Conservation (phyloP, 1,284 basidiomycete species). For the Apiotrichum porosum region DNA sequence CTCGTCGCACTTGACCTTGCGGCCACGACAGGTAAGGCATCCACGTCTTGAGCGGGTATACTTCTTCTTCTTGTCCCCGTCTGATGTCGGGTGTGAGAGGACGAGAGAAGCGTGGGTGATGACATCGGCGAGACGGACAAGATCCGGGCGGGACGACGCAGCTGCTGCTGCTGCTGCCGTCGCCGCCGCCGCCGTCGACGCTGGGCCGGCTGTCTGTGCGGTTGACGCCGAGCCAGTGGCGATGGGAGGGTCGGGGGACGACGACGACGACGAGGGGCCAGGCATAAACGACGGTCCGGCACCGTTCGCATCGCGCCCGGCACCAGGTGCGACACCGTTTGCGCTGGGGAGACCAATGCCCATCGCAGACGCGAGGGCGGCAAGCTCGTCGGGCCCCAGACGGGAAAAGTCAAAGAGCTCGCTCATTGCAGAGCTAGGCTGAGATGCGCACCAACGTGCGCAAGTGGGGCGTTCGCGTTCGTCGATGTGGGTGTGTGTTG, state of each 20-base stretch:
- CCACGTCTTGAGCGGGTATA: slow-evolving; percentile 6
- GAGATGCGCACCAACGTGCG: too few species aligned
- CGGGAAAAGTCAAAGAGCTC: slow-evolving; percentile 3
- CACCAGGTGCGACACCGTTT: not conserved
- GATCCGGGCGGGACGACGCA: slow-evolving; percentile 1
- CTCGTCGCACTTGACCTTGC: slow-evolving; percentile 19
- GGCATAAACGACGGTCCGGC: too few species aligned
- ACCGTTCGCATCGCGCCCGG: not conserved
- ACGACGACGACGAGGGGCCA: too few species aligned
- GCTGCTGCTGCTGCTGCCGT: not conserved
- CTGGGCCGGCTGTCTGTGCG: not conserved
- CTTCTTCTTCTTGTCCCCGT: not conserved
- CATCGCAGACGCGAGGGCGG: not conserved
- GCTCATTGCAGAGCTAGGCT: not conserved
- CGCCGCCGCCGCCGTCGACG: not conserved
- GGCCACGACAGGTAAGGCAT: slow-evolving; percentile 8
- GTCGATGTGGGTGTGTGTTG: too few species aligned
- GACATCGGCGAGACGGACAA: slow-evolving; percentile 6
- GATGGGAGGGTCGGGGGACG: not conserved
- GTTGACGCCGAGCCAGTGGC: not conserved
- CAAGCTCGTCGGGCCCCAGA: slow-evolving; percentile 2
- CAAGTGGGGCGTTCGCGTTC: too few species aligned
- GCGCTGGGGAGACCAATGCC: not conserved
- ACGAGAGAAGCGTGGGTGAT: slow-evolving; percentile 6
- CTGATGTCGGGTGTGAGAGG: not conserved